Conservation (phyloP, 1,139 yeast genomes). For the Hanseniaspora sp. region DNA sequence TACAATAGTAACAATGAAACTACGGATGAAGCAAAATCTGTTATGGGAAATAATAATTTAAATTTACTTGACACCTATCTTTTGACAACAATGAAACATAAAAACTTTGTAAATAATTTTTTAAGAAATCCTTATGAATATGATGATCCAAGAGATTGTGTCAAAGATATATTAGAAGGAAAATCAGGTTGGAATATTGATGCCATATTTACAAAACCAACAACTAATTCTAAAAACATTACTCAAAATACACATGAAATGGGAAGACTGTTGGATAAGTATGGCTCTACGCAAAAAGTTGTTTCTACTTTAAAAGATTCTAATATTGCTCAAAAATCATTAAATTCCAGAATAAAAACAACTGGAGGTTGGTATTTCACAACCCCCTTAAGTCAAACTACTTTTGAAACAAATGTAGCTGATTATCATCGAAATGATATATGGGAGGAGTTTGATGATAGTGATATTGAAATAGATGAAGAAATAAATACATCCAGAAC, state of each 20-base stretch:
- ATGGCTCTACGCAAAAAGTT: background rate
- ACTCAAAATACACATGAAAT: background rate
- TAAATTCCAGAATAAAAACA: background rate
- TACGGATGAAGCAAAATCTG: too few relatives aligned
- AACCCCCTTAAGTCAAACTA: background rate
- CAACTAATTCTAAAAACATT: background rate
- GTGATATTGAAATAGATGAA: background rate
- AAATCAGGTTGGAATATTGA: slow-evolving; percentile 52
- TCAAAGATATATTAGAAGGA: slow-evolving; percentile 64
- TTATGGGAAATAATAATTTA: background rate
- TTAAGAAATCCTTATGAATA: slow-evolving; percentile 55
- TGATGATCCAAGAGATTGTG: slow-evolving; percentile 53
- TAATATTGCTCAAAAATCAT: background rate
- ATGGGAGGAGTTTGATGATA: slow-evolving; percentile 11
- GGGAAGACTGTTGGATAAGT: slow-evolving; percentile 8
- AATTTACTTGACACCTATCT: background rate
- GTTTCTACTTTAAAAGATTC: background rate
- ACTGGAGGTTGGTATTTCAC: slow-evolving; percentile 12
- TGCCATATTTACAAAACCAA: background rate
- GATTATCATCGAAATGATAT: slow-evolving; percentile 1
- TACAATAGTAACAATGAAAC: too few relatives aligned
- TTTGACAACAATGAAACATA: slow-evolving; percentile 1
- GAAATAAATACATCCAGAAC: background rate
- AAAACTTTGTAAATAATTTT: slow-evolving; percentile 5
- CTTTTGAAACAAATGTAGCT: background rate